Base-by-base conservation (phyloP, 2,329 filamentous ascomycete species). In the Dactylellina sp. region DNA sequence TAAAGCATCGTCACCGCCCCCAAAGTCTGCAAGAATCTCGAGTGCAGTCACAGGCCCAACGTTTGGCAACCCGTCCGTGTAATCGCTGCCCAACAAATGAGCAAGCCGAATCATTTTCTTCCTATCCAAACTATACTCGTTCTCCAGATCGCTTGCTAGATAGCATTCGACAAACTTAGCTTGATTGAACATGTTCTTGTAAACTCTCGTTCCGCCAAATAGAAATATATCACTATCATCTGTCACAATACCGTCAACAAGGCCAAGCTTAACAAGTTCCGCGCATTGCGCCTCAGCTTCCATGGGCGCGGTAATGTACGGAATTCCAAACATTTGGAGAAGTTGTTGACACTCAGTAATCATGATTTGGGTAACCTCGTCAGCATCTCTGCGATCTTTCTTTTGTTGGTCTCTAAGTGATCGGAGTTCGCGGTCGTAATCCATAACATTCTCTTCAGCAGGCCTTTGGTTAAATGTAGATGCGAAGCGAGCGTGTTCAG, bases 181-280 rank as follows among this genome's bases (percentile, higher is more conserved):
- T 78, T 92, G 90, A 81, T 97, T 99, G 85, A 99, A 99, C 93
- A 99, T 96, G 83, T 99, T 99, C 81, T 99, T 99, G 85, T 99
- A 99, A 20, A 99, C 91, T 16, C 94, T 86, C 0, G 93, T 99
- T 39, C 95, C 96, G 16, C 95, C 96, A 81, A 99, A 99, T 0
- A 99, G 86, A 79, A 99, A 99, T 0, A 90, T 96, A 83, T 99
- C 95, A 1, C 91, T 96, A 80, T 99, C 95, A 79, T 99, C 95
- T 0, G 96, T 99, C 28, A 99, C 93, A 75, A 99, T 97, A 11
- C 96, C 95, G 80, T 99, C 96, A 7, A 99, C 96, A 0, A 98
- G 87, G 0, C 92, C 92, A 0, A 98, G 84, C 0, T 83, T 83
- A 0, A 99, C 93, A 2, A 99, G 87, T 81, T 97, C 91, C 0